These are phyloP conservation scores for Brettanomyces custersianus DNA, from an alignment of 805 yeast species.

Conservation along the genomic window DNA sequence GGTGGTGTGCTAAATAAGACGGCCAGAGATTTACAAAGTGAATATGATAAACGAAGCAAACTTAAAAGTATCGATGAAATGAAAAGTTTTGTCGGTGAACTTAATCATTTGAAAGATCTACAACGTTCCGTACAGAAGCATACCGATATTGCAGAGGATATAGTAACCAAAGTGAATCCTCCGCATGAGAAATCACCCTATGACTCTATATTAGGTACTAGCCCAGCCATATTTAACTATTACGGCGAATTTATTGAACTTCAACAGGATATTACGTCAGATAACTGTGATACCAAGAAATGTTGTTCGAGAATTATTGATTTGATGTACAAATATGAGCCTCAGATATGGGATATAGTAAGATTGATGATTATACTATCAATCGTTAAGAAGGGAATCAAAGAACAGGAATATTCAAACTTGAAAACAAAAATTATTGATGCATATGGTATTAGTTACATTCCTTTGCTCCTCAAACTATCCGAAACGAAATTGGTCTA, in stretches of 20 bases:
- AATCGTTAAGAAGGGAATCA: constrained; percentile 58
- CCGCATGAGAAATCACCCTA: constrained; percentile 28
- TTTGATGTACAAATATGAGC: constrained; percentile 38
- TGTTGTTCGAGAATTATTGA: constrained; percentile 32
- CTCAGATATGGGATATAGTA: constrained; percentile 34
- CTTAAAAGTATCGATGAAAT: constrained; percentile 57
- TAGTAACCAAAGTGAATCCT: constrained; percentile 27
- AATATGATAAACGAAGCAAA: constrained; percentile 51
- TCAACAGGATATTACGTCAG: constrained; percentile 63
- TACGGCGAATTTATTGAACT: constrained; percentile 44
- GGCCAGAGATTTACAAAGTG: constrained; percentile 63
- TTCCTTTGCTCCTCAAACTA: constrained; percentile 39
- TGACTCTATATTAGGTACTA: constrained; percentile 11
- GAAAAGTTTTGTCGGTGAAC: constrained; percentile 58
- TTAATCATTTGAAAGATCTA: constrained; percentile 55
- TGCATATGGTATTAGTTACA: constrained; percentile 53
- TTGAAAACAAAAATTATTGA: constrained; percentile 49
- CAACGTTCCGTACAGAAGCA: constrained; percentile 67
- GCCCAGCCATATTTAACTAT: constrained; percentile 12
- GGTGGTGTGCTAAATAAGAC: constrained; percentile 63
- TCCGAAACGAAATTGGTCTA: constrained; percentile 39
- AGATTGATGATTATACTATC: constrained; percentile 51
- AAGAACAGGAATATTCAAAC: constrained; percentile 49
- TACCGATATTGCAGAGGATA: constrained; percentile 61
- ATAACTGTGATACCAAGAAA: constrained; percentile 34